Percentiles rank a stretch among this genome's conserved stretches.
These are phyloP conservation scores for Plasmodium malariae DNA, from an alignment of 169 alveolate species.

Conservation along the genomic window DNA sequence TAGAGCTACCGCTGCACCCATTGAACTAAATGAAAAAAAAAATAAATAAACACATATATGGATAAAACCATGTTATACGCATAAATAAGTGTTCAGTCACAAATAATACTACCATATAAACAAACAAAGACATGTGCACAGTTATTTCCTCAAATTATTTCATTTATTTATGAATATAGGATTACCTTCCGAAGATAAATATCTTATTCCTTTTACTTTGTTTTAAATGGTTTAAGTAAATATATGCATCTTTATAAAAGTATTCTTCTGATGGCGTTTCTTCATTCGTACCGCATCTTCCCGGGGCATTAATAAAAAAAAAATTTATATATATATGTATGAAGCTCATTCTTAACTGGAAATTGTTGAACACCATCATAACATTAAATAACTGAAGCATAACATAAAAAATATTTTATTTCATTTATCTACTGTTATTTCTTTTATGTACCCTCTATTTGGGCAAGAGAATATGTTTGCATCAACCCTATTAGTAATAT, in stretches of 20 bases:
- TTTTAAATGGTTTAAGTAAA: slow-evolving; percentile 27
- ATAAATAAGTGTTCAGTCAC: too few relatives aligned
- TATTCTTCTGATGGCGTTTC: slow-evolving; percentile 34
- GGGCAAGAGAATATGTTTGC: slow-evolving; percentile 64
- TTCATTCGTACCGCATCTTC: slow-evolving; percentile 39
- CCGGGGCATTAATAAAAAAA: neutral
- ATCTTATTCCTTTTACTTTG: slow-evolving; percentile 1
- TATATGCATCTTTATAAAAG: slow-evolving; percentile 40
- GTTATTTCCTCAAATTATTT: neutral
- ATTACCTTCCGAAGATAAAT: slow-evolving; percentile 57
- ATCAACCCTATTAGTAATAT: slow-evolving; percentile 3
- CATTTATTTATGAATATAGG: neutral
- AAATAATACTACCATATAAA: too few relatives aligned
- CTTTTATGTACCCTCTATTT: slow-evolving; percentile 66
- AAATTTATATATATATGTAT: neutral
- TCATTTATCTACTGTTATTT: too few relatives aligned
- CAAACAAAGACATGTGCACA: neutral
- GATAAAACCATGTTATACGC: neutral
- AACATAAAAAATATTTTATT: too few relatives aligned
- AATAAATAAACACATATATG: neutral
- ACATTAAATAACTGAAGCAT: too few relatives aligned
- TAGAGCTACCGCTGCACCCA: slow-evolving; percentile 73
- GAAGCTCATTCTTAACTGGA: too few relatives aligned
- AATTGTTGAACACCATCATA: too few relatives aligned
- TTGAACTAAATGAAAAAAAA: slow-evolving; percentile 36